phyloP scores from a whole-genome alignment of 108 stramenopile genomes.

The Cyclotella cryptica region DNA sequence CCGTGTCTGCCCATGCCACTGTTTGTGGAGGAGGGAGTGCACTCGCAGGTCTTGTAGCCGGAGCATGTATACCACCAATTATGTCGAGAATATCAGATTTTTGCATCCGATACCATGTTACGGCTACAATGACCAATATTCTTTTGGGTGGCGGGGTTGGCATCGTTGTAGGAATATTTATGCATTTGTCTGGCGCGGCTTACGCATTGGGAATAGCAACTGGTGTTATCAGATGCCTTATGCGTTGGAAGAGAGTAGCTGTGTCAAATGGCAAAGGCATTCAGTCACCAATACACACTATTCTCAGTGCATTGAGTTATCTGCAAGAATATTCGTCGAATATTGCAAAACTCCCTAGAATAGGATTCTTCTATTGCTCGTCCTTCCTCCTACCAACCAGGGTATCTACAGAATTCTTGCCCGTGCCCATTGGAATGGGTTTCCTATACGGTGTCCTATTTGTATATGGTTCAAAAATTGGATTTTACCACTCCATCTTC shows the following conservation, averaged over 20 bases:
- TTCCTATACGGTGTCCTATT: constrained; percentile 58
- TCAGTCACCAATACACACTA: not conserved
- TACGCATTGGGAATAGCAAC: constrained; percentile 20
- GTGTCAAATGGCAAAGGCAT: not conserved
- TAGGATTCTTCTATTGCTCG: not conserved
- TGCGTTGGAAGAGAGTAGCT: constrained; percentile 29
- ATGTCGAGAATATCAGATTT: constrained; percentile 32
- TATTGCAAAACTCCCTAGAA: constrained; percentile 1
- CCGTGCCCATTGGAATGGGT: constrained; percentile 43
- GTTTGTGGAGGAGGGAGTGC: constrained; percentile 29
- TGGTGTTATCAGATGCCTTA: constrained; percentile 29
- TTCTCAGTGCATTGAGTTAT: not conserved
- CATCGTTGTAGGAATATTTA: constrained; percentile 47
- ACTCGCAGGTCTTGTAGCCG: constrained; percentile 64
- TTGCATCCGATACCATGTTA: constrained; percentile 52
- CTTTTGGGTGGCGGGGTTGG: constrained; percentile 64
- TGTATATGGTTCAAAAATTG: constrained; percentile 83
- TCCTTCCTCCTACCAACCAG: not conserved
- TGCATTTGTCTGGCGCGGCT: constrained; percentile 37
- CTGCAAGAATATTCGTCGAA: constrained; percentile 15
- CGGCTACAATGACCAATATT: constrained; percentile 79
- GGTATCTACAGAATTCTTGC: constrained; percentile 1
- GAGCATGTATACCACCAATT: constrained; percentile 41
- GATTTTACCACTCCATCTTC: constrained; percentile 76
- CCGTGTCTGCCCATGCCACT: not conserved